Base-by-base conservation (phyloP, 208 protist species). In the Trypanosoma vivax region DNA sequence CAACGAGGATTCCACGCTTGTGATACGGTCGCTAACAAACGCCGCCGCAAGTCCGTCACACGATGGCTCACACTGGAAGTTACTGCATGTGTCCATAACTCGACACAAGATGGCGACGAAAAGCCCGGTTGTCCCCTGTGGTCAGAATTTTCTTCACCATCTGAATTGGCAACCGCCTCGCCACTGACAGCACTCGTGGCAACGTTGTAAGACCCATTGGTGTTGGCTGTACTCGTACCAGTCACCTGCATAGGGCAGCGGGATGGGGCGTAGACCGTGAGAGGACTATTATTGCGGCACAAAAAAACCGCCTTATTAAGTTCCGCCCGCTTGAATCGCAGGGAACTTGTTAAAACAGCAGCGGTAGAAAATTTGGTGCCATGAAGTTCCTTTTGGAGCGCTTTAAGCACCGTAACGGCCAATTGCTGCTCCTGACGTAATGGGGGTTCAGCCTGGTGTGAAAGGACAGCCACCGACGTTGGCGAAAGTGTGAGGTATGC, bases 51-150 rank as follows among this genome's bases (percentile, higher is more conserved):
- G 54, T 2, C 64, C 51, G 48, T 94, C 86, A 31, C 79, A 79
- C 2, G 53, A 48, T n/a, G 50, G 47, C 47, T 63, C n/a, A 64
- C 42, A 14, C 39, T 50, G 21, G 70, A 28, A 5, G 79, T 57
- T 31, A 73, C 75, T 11, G 80, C 82, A 65, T 94, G 82, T 27
- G 73, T 85, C 83, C 86, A 94, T 50, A 79, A 50, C 54, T 90
- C 79, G 24, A 94, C 60, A 28, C 73, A 43, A 69, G 74, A 51
- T 77, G 49, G n/a, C 72, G 82, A 23, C 50, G 58, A 61, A 88
- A 79, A 39, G 33, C 53, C 46, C 63, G 67, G 14, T 29, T 51
- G n/a, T 51, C 41, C 18, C 6, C 39, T 52, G 40, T 58, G 10
- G 52, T 49, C 27, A 21, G 38, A 23, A 11, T 21, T 46, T 38